These are phyloP conservation scores for Ampelomyces quisqualis DNA, from an alignment of 2,329 filamentous ascomycete species.

Conservation along the genomic window DNA sequence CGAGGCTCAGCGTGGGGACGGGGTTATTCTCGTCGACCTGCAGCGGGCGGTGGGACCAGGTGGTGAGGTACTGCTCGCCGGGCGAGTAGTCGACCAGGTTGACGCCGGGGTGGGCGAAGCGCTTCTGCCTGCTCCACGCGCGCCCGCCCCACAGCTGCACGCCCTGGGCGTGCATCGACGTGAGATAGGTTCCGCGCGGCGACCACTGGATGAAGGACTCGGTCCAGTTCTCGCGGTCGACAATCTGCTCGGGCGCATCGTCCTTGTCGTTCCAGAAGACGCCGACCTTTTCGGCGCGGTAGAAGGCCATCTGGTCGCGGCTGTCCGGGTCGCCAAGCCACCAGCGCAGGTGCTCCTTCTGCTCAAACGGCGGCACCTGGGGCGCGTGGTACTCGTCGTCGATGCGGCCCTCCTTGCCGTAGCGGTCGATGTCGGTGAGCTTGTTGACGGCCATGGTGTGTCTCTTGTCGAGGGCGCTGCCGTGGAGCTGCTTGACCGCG, in stretches of 20 bases:
- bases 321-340: constrained; percentile 88
- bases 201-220: constrained; percentile 99
- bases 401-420: constrained; percentile 87
- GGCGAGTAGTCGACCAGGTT: constrained; percentile 97
- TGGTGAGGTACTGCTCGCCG: constrained; percentile 86
- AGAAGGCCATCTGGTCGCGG: constrained; percentile 95
- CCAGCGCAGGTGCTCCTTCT: constrained; percentile 92
- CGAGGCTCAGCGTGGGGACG: constrained; percentile 68
- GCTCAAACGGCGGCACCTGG: constrained; percentile 77
- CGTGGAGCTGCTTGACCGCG: constrained; percentile 85
- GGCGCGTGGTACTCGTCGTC: constrained; percentile 88
- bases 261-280: constrained; percentile 99
- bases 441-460: constrained; percentile 97
- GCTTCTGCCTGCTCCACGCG: constrained; percentile 85
- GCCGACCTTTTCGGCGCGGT: constrained; percentile 84
- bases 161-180: constrained; percentile 92
- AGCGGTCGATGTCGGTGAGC: constrained; percentile 95
- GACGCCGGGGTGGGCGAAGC: constrained; percentile 92
- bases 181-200: constrained; percentile 87
- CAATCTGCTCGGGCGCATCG: constrained; percentile 80
- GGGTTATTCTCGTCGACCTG: constrained; percentile 87
- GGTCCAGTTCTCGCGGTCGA: constrained; percentile 95
- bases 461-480: constrained; percentile 89
- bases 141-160: constrained; percentile 95
- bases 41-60: constrained; percentile 94